Evolutionary conservation across 2,329 filamentous ascomycete species (phyloP).

Genomic region (Decorospora gaudefroyi): DNA sequence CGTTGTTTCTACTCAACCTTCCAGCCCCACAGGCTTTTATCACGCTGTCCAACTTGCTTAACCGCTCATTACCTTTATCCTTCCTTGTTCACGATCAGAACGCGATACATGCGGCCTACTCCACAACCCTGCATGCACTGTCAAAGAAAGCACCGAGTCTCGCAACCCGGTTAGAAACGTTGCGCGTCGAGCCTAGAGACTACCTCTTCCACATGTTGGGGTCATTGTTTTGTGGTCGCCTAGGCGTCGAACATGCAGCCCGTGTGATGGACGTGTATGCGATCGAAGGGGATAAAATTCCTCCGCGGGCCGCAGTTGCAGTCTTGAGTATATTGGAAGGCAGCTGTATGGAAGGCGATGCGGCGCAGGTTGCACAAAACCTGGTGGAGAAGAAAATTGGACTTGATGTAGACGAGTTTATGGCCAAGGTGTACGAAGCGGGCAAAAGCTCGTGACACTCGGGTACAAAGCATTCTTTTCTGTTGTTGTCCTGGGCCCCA

Average conservation of each 20-base stretch:
- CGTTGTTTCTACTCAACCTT: slow-evolving; percentile 72
- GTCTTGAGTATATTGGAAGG: slow-evolving; percentile 61
- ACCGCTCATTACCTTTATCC: slow-evolving; percentile 72
- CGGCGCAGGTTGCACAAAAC: slow-evolving; percentile 28
- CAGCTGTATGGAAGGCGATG: slow-evolving; percentile 44
- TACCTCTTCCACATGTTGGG: slow-evolving; percentile 67
- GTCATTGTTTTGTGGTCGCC: slow-evolving; percentile 63
- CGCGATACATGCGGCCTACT: slow-evolving; percentile 71
- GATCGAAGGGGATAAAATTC: slow-evolving; percentile 75
- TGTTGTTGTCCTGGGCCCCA: too few relatives aligned
- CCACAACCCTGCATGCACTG: slow-evolving; percentile 69
- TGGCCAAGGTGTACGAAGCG: slow-evolving; percentile 42
- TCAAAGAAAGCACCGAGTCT: slow-evolving; percentile 66
- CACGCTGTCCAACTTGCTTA: slow-evolving; percentile 75
- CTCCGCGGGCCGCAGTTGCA: slow-evolving; percentile 73
- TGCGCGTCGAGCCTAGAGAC: slow-evolving; percentile 49
- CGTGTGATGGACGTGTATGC: slow-evolving; percentile 81
- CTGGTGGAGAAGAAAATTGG: slow-evolving; percentile 25
- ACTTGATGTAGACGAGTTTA: slow-evolving; percentile 37
- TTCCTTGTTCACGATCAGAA: slow-evolving; percentile 72
- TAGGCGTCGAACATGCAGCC: slow-evolving; percentile 71
- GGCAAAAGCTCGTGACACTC: slow-evolving; percentile 38
- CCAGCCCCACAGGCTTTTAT: slow-evolving; percentile 69
- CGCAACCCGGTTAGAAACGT: slow-evolving; percentile 62
- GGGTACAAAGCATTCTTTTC: too few relatives aligned